Base-by-base conservation (phyloP, 495 filamentous ascomycete species). In the Collariella sp. region DNA sequence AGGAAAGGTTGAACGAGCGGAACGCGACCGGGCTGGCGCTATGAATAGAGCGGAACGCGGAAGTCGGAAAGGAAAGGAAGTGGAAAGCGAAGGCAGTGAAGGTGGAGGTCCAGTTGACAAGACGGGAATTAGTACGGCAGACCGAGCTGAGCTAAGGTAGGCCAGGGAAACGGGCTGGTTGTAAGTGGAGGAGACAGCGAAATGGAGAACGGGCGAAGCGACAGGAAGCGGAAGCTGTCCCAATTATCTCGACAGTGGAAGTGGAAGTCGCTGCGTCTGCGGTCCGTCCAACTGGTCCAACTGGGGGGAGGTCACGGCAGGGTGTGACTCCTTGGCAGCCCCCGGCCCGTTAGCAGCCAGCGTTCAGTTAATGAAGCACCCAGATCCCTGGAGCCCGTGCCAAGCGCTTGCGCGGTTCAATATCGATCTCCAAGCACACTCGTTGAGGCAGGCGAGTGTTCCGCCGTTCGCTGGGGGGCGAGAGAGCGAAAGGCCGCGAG, bases 371-470 rank as follows among this genome's bases (percentile, higher is more conserved):
- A 33, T 15, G 33, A 42, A 34, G 54, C 54, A 51, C 59, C 55
- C 56, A 43, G 45, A 61, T 61, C 47, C 50, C 61, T 63, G 58
- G 55, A 47, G 47, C 31, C 49, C 46, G 38, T 34, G 43, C 52
- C 44, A 47, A 55, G 45, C 49, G 36, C 9, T 9, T 34, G 2
- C 6, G 22, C 45, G 18, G 19, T 34, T 18, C 35, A 40, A 46
- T 29, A 33, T 55, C 52, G 52, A 48, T 49, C 44, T 49, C 36
- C 44, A 0, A 49, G 19, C 7, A 24, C 22, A 16, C 20, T 34
- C 20, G 23, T 54, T 46, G 15, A 46, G 42, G 43, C 31, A 46
- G 33, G 42, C 40, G 40, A 18, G 26, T 18, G 22, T 35, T 15
- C 23, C 34, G 36, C 11, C 12, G 20, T 10, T 23, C 3, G 10